Conservation (phyloP, 371 early-diverging fungal genomes). For the Syncephalis plumigaleata region DNA sequence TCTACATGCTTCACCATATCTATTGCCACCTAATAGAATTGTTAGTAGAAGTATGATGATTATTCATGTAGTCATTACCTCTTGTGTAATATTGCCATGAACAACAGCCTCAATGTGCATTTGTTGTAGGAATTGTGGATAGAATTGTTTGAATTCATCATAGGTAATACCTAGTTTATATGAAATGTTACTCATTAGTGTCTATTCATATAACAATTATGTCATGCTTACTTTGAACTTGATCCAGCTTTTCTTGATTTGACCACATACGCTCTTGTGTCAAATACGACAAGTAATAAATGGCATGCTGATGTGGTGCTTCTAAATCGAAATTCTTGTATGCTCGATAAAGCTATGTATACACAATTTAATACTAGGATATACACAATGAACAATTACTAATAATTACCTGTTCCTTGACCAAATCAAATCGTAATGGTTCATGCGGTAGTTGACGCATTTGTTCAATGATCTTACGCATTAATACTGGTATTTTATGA, state of each 20-base stretch:
- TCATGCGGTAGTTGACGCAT: conserved; percentile 45
- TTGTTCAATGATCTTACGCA: conserved; percentile 46
- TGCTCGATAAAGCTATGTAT: conserved; percentile 27
- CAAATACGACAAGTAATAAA: conserved; percentile 51
- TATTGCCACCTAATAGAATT: conserved; percentile 23
- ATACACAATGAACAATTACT: too few species aligned
- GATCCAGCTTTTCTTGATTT: conserved; percentile 54
- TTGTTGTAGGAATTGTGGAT: conserved; percentile 42
- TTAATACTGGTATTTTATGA: conserved; percentile 56
- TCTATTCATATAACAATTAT: too few species aligned
- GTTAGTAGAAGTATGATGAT: too few species aligned
- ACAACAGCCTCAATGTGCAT: conserved; percentile 62
- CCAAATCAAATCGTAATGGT: conserved; percentile 44
- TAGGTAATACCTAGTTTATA: conserved; percentile 24
- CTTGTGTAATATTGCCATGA: conserved; percentile 59
- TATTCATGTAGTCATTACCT: too few species aligned
- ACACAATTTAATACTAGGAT: background rate
- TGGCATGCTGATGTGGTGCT: conserved; percentile 59
- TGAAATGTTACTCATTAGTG: too few species aligned
- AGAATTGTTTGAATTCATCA: conserved; percentile 53
- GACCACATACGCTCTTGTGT: conserved; percentile 72
- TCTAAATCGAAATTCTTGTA: conserved; percentile 55
- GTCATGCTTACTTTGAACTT: conserved; percentile 18
- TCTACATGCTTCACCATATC: conserved; percentile 30
- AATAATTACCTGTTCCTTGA: conserved; percentile 46